Evolutionary conservation across 1,284 basidiomycete species (phyloP), one percentile per base, ranked within the genome.

Genomic region (Microbotryum intermedium): DNA sequence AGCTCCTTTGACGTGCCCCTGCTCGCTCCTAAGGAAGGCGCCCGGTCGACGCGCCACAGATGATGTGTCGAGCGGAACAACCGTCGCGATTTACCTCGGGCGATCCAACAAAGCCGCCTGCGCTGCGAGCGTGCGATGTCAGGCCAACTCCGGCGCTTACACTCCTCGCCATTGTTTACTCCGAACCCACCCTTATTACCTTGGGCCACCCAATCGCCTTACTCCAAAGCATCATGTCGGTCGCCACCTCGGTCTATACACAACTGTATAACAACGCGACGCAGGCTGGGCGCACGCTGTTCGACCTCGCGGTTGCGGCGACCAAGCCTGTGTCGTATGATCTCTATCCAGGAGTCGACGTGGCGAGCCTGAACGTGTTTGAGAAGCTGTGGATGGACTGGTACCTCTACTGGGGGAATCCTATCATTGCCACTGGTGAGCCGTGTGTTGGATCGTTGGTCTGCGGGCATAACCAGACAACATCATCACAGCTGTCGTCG

Each of bases 381-480:
- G 48, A 57, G 49, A 51, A 50, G 44, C 21, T 46, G 6, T 57
- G 56, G 56, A 51, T 57, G 49, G 20, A 45, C 7, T 68, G 64
- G 64, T 68, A 60, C 56, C 46, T 49, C 21, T 64, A 61, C 68
- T 72, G 74, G 71, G 72, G 84, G 65, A 94, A 95, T 79, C 92
- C 93, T 0, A 76, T 94, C 64, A 81, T 98, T 69, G 95, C 94
- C 21, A 98, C 94, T 0, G 71, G 50, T 51, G 3, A 30, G 25
- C 23, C 0, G 26, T 8, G 26, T 4, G 5, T 23, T 10, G 16
- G n/a, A 5, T n/a, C 20, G 6, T 23, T 48, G 46, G n/a, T n/a
- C 13, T 3, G 21, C 21, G 13, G 13, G 46, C 46, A 48, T 9
- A 7, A 16, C 16, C 10, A 20, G n/a, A n/a, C n/a, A n/a, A n/a